These are phyloP conservation scores for Ilyonectria destructans DNA, from an alignment of 2,329 filamentous ascomycete species.

Conservation along the genomic window DNA sequence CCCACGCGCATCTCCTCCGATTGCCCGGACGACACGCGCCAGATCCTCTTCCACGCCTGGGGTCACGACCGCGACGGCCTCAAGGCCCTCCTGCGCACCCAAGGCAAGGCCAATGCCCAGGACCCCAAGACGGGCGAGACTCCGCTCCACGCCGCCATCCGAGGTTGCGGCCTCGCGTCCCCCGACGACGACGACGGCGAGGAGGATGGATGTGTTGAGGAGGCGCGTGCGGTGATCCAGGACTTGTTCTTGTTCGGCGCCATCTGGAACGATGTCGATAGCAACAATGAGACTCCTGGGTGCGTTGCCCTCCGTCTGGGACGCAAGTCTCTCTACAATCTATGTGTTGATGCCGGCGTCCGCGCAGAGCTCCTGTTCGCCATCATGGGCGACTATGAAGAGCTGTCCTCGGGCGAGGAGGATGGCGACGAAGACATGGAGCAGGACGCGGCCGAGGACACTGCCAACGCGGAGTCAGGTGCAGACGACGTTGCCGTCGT, in stretches of 20 bases:
- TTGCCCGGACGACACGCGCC: constrained; percentile 67
- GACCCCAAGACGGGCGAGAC: constrained; percentile 90
- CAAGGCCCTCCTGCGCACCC: constrained; percentile 77
- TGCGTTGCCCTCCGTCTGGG: constrained; percentile 85
- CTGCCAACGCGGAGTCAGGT: constrained; percentile 53
- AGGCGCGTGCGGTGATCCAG: constrained; percentile 78
- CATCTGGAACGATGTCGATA: constrained; percentile 97
- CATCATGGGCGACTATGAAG: constrained; percentile 86
- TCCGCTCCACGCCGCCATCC: constrained; percentile 91
- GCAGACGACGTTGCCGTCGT: constrained; percentile 53
- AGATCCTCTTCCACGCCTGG: constrained; percentile 71
- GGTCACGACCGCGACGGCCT: constrained; percentile 76
- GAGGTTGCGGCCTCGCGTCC: constrained; percentile 73
- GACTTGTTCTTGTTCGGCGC: constrained; percentile 89
- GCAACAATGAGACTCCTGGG: constrained; percentile 90
- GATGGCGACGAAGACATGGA: constrained; percentile 66
- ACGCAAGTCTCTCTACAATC: constrained; percentile 80
- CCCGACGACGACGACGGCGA: constrained; percentile 46
- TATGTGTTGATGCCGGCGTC: constrained; percentile 92
- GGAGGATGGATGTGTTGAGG: constrained; percentile 66
- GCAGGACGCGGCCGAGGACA: constrained; percentile 62
- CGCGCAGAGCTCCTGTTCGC: constrained; percentile 90
- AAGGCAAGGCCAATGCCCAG: constrained; percentile 80
- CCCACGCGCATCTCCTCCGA: constrained; percentile 67
- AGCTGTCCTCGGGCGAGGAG: constrained; percentile 73